phyloP scores from a whole-genome alignment of 116 monocot genomes.

The Cymodocea nodosa region DNA sequence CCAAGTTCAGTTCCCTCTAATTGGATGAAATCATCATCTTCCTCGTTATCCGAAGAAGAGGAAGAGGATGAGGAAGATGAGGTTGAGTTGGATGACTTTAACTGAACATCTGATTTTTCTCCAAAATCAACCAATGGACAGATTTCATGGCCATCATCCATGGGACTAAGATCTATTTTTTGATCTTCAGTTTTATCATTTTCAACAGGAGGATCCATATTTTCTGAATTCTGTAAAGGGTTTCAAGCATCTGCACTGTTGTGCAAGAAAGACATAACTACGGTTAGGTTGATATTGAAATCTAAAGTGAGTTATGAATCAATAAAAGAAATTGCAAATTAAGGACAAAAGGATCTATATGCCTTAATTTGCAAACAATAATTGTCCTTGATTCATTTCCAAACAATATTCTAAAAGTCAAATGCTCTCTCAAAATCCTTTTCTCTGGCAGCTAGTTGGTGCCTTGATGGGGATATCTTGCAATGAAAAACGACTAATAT shows the following conservation, averaged over 20 bases:
- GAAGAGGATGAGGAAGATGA: conserved; percentile 12
- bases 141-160: conserved; percentile 1
- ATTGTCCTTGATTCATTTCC: too few relatives aligned
- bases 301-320: not conserved
- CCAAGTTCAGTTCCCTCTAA: not conserved
- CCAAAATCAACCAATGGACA: not conserved
- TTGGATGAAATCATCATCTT: conserved; percentile 10
- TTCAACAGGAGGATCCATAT: not conserved
- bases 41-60: conserved; percentile 2
- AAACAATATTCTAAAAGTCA: too few relatives aligned
- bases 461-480: too few relatives aligned
- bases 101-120: not conserved
- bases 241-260: conserved; percentile 1
- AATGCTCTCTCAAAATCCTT: too few relatives aligned
- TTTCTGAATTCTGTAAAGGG: not conserved
- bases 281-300: not conserved
- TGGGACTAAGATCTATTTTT: not conserved
- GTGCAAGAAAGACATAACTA: not conserved
- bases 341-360: too few relatives aligned
- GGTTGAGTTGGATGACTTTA: not conserved
- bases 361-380: too few relatives aligned
- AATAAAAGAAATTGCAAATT: not conserved
- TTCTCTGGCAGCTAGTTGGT: too few relatives aligned
- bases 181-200: not conserved
- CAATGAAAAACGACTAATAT: too few relatives aligned